Base-by-base conservation (phyloP, 75 land plant species). In the Pinus taeda region DNA sequence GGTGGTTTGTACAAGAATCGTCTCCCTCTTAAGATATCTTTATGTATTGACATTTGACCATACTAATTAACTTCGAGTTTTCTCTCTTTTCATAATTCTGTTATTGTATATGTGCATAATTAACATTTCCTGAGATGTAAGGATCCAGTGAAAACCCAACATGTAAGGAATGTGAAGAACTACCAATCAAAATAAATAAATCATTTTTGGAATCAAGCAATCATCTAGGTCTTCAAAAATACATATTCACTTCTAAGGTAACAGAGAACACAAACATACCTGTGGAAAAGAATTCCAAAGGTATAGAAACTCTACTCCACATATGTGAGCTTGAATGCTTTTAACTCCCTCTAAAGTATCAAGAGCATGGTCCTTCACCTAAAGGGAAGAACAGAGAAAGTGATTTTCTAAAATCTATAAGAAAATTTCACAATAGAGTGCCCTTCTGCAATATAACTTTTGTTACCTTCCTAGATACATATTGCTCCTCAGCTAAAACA, bases 281-380 rank as follows among this genome's bases (percentile, higher is more conserved):
- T 84, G 85, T 42, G 85, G 85, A 72, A 84, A 84, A 11, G 85
- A 84, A 57, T 84, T 84, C 85, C 85, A 84, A 17, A 84, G 69
- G 60, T 84, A 84, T 57, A 84, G 70, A 74, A 84, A 84, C 75
- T 84, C 85, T 26, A 80, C 59, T 57, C 85, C 85, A 80, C 82
- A 37, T 42, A 84, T 73, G 57, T 61, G 59, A 17, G 83, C 85
- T 55, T 84, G 85, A 53, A 80, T 42, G 49, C 79, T 73, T 57
- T 76, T 22, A 8, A 77, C 85, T 18, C 85, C 85, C 21, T 80
- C 83, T 56, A 59, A 66, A 14, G 83, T 80, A 59, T 84, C 82
- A 59, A 84, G 78, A 42, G 79, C 79, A 80, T 84, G 82, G 37
- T 84, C 82, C 59, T 77, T 84, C 58, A 84, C 79, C 85, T 84